Base-by-base conservation (phyloP, 2,329 filamentous ascomycete species). In the Fusarium anguioides region DNA sequence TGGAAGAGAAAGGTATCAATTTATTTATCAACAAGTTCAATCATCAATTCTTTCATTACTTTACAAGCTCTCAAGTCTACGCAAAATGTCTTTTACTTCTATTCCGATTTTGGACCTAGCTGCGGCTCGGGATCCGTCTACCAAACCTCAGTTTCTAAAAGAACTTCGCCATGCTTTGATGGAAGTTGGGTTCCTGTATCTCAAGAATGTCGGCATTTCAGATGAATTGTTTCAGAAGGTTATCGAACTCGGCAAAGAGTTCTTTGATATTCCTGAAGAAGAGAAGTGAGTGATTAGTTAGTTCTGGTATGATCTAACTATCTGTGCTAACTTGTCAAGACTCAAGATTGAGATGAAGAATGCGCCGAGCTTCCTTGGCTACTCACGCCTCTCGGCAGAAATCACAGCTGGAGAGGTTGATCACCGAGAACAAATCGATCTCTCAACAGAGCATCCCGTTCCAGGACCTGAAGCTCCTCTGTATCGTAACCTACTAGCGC, bases 161-260 rank as follows among this genome's bases (percentile, higher is more conserved):
- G 83, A 92, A 52, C 84, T 97, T 29, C 90, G 91, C 17, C 83
- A 91, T 77, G 92, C 92, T 0, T 81, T 97, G 29, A 86, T 97
- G 72, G 91, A 95, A 75, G 91, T 96, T n/a, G 93, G 93, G 3
- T 97, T 97, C 74, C 78, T 96, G 21, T 97, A 97, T 74, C 86
- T 97, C 63, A 90, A 89, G 74, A 94, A 96, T 74, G 89, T 92
- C 4, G 91, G 90, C 21, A 88, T 95, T 48, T 82, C 90, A 7
- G 84, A 89, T 17, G 81, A 85, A 36, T 79, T 95, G 50, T 88
- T 91, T 70, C 74, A 86, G 23, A 78, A 84, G 63, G 91, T 95
- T 24, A 88, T 93, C 51, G 73, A 79, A 4, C 84, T 93, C 72
- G 92, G 91, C 41, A 87, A 86, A 52, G 82, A 80, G 0, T 96